Percentiles rank a stretch among this genome's conserved stretches.
These are phyloP conservation scores for Saturnispora galanensis DNA, from an alignment of 805 yeast species.

Conservation along the genomic window DNA sequence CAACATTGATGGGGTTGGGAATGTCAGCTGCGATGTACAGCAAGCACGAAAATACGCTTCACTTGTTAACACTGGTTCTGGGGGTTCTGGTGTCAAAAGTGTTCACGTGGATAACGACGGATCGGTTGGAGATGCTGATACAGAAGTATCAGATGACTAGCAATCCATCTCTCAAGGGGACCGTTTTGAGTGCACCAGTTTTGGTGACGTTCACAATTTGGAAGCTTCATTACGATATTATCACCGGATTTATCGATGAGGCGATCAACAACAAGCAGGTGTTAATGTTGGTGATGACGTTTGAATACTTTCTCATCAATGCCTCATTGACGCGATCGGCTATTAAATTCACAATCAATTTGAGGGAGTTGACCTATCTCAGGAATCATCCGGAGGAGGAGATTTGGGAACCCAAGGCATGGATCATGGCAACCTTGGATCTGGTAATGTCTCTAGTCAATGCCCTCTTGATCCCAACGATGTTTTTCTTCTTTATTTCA, in stretches of 20 bases:
- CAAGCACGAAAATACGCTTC: conserved; percentile 35
- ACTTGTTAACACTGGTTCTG: conserved; percentile 29
- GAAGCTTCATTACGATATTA: conserved; percentile 40
- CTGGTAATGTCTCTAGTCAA: conserved; percentile 38
- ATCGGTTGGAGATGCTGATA: conserved; percentile 37
- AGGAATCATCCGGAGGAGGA: conserved; percentile 39
- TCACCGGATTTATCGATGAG: conserved; percentile 47
- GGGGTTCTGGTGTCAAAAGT: conserved; percentile 47
- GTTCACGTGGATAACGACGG: conserved; percentile 64
- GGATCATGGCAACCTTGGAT: conserved; percentile 37
- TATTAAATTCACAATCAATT: conserved; percentile 39
- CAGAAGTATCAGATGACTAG: conserved; percentile 31
- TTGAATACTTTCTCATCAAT: conserved; percentile 56
- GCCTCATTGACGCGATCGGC: conserved; percentile 39
- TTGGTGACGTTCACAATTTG: conserved; percentile 37
- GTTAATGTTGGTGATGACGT: conserved; percentile 57
- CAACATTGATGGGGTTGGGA: conserved; percentile 51
- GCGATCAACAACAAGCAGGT: conserved; percentile 44
- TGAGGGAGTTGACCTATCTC: conserved; percentile 47
- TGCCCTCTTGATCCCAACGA: conserved; percentile 20
- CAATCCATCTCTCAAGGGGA: conserved; percentile 12
- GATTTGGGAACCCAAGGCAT: conserved; percentile 65
- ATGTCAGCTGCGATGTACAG: conserved; percentile 44
- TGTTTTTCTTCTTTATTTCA: conserved; percentile 37
- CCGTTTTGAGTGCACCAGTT: conserved; percentile 32